Base-by-base conservation (phyloP, 352 stramenopile genomes). In the Phytophthora capsici region DNA sequence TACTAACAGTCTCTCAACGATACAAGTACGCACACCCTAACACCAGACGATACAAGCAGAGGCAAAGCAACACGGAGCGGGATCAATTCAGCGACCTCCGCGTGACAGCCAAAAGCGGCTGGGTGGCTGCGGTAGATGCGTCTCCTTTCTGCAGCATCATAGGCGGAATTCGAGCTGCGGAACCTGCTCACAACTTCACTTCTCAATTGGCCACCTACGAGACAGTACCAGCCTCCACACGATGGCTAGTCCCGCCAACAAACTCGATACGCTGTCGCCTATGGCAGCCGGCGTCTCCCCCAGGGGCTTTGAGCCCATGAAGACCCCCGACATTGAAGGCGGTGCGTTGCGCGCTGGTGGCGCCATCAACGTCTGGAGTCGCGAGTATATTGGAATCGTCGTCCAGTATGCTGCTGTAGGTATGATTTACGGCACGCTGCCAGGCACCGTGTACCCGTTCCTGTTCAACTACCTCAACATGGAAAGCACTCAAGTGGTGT, bases 401-500 rank as follows among this genome's bases (percentile, higher is more conserved):
- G 57, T 69, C 3, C 78, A 86, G 63, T 86, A 86, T 49, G 72
- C 75, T 8, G 73, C 65, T 16, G 73, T 84, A 3, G 77, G 77
- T 8, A 60, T 83, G 40, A 67, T 84, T 22, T 77, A 72, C 47
- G 78, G 75, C 41, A 69, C 60, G 10, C 52, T 86, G 41, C 78
- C 77, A 14, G 67, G 69, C 41, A 78, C 75, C 2, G 69, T 80
- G n/a, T 77, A 74, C 49, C 73, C 78, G 13, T 74, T 87, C 61
- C 62, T 84, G 13, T 71, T 67, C 26, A 71, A 78, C 58, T 87
- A 83, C 63, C 55, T 84, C 20, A 78, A 84, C 43, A 79, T 83
- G 66, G 70, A 81, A 43, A 75, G 71, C 49, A 73, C 65, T 6
- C 38, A 77, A 22, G 73, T 67, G 34, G 71, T 77, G 20, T 78